phyloP scores from a whole-genome alignment of 805 yeast genomes.

The Metschnikowia dekortorum region DNA sequence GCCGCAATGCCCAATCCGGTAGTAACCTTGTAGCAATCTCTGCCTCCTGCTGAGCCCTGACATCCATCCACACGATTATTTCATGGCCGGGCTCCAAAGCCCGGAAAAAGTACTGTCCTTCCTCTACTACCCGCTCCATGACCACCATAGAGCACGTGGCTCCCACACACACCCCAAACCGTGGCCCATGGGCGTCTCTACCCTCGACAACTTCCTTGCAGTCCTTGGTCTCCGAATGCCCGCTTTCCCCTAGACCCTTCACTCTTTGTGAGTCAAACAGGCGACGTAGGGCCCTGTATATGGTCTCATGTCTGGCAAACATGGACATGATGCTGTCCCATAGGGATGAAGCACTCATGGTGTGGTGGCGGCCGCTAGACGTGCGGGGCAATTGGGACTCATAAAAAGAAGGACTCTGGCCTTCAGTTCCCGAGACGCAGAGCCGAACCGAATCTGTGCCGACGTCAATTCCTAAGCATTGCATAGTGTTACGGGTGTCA shows the following conservation, averaged over 20 bases:
- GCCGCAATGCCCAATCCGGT: slow-evolving; percentile 15
- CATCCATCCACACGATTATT: slow-evolving; percentile 60
- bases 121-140: slow-evolving; percentile 17
- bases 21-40: slow-evolving; percentile 23
- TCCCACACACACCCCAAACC: slow-evolving; percentile 29
- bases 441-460: slow-evolving; percentile 50
- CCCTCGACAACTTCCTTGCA: neutral
- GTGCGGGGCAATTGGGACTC: slow-evolving; percentile 9
- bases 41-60: slow-evolving; percentile 36
- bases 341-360: slow-evolving; percentile 12
- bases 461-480: slow-evolving; percentile 43
- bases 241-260: too few species aligned
- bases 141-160: slow-evolving; percentile 63
- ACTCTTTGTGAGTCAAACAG: neutral
- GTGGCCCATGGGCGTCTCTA: neutral
- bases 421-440: slow-evolving; percentile 21
- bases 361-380: slow-evolving; percentile 7
- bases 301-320: slow-evolving; percentile 1
- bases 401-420: slow-evolving; percentile 2
- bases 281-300: neutral
- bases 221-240: neutral
- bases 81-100: slow-evolving; percentile 32
- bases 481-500: slow-evolving; percentile 1
- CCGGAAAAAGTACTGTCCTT: slow-evolving; percentile 22
- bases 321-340: slow-evolving; percentile 11